Percentiles rank a stretch among this genome's conserved stretches.
Conservation (phyloP, 179 eudicot genomes). For the Gypsophila paniculata region DNA sequence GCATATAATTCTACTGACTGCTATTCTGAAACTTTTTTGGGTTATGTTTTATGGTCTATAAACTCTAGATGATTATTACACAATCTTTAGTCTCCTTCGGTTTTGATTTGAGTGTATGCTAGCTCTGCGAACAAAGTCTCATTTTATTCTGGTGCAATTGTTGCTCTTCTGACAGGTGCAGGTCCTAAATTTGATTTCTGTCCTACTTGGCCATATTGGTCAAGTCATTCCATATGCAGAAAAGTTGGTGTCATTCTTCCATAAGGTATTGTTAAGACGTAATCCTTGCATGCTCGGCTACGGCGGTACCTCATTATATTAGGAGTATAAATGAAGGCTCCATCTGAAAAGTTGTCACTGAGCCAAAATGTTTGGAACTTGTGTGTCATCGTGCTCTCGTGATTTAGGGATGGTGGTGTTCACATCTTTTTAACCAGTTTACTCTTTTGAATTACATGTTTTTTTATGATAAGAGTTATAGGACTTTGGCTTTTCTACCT, state of each 20-base stretch:
- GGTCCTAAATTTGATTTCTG: constrained; percentile 78
- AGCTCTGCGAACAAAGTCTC: neutral
- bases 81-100: neutral
- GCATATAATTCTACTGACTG: neutral
- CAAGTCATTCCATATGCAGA: constrained; percentile 69
- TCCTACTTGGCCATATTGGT: constrained; percentile 69
- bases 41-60: neutral
- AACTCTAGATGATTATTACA: no score
- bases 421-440: neutral
- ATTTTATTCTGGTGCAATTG: constrained; percentile 9
- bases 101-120: neutral
- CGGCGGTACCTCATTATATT: neutral
- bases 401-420: neutral
- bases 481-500: neutral
- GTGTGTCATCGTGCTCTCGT: neutral
- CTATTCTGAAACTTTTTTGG: neutral
- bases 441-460: neutral
- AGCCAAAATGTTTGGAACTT: neutral
- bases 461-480: neutral
- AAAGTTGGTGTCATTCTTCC: constrained; percentile 75
- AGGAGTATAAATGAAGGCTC: neutral
- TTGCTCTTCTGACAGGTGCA: constrained; percentile 62
- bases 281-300: neutral
- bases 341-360: neutral
- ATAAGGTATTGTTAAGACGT: constrained; percentile 50